A percentile compares a stretch with the other conserved stretches of the same genome.
phyloP scores from a whole-genome alignment of 2,329 filamentous ascomycete species.

The Lasiodiplodia citricola region DNA sequence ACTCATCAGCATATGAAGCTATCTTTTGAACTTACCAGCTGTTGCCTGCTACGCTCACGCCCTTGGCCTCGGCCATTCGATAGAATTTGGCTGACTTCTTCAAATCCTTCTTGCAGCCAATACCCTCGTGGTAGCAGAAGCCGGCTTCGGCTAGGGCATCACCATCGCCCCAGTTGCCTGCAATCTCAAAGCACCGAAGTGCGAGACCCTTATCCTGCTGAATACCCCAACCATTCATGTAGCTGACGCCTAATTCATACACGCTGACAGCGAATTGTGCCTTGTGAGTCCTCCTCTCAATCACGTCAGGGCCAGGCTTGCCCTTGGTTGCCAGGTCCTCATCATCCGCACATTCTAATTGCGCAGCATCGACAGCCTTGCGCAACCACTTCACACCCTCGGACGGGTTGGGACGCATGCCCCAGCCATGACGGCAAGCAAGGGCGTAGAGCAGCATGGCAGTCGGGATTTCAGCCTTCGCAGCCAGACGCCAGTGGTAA shows the following conservation, averaged over 20 bases:
- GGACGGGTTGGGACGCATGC: conserved; percentile 87
- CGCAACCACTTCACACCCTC: conserved; percentile 93
- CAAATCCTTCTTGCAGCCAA: conserved; percentile 94
- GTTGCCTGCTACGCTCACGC: conserved; percentile 97
- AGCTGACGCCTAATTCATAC: conserved; percentile 94
- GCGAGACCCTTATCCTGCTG: conserved; percentile 89
- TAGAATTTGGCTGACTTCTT: conserved; percentile 94
- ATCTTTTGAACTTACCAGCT: conserved; percentile 74
- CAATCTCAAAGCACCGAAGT: conserved; percentile 93
- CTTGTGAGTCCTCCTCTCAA: conserved; percentile 80
- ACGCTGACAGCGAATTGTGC: conserved; percentile 95
- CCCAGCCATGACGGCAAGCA: conserved; percentile 96
- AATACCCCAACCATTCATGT: conserved; percentile 98
- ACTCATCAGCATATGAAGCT: conserved; percentile 5
- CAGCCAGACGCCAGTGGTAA: conserved; percentile 90
- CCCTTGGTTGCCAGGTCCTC: conserved; percentile 68
- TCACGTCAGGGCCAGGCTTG: conserved; percentile 63
- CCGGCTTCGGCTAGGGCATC: conserved; percentile 94
- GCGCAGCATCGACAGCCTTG: conserved; percentile 84
- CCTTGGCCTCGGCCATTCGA: conserved; percentile 86
- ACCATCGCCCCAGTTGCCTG: conserved; percentile 91
- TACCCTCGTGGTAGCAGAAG: conserved; percentile 92
- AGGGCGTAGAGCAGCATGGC: conserved; percentile 96
- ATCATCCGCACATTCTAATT: conserved; percentile 82
- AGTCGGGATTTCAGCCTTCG: conserved; percentile 82